Base-by-base conservation (phyloP, 2,329 filamentous ascomycete species). In the Colletotrichum spaethianum region DNA sequence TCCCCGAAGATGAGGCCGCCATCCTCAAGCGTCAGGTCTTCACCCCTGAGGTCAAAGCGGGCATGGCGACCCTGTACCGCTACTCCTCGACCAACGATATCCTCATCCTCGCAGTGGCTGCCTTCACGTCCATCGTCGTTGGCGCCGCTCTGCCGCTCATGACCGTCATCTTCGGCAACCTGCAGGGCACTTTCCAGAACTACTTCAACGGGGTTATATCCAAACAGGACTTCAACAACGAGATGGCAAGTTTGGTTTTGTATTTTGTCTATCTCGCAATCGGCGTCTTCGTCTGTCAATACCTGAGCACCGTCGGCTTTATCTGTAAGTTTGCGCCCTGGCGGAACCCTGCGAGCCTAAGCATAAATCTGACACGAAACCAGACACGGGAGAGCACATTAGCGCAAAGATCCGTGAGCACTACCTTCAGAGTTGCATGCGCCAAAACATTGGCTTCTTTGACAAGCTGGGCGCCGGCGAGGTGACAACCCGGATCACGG, bases 381-480 rank as follows among this genome's bases (percentile, higher is more conserved):
- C n/a, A 75, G 74, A 94, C 78, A 92, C 91, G 0, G 94, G 93
- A 68, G 93, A 96, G 80, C 92, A 94, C 78, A 91, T 95, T 78
- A 91, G 91, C 70, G 89, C 90, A 74, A 94, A 94, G 83, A 93
- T 95, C 76, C 91, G 95, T 70, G 90, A 94, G 79, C 89, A 94
- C 76, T 98, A 98, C 77, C 89, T 99, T 8, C 89, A 92, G 76
- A 94, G 93, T 74, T 95, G 95, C 78, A 85, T 97, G 85, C 90
- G 91, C 73, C 95, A 97, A 80, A 97, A 98, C 80, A 96, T 97
- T 80, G 95, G 91, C 56, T 97, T 94, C 82, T 97, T 97, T 82
- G 96, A 98, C 82, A 96, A 96, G 78, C 88, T 98, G 18, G 96
- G 95, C 63, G 93, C 95, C 42, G 95, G 96, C 70, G 96, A 98